Base-by-base conservation (phyloP, 495 filamentous ascomycete species). In the Penicillium roqueforti region DNA sequence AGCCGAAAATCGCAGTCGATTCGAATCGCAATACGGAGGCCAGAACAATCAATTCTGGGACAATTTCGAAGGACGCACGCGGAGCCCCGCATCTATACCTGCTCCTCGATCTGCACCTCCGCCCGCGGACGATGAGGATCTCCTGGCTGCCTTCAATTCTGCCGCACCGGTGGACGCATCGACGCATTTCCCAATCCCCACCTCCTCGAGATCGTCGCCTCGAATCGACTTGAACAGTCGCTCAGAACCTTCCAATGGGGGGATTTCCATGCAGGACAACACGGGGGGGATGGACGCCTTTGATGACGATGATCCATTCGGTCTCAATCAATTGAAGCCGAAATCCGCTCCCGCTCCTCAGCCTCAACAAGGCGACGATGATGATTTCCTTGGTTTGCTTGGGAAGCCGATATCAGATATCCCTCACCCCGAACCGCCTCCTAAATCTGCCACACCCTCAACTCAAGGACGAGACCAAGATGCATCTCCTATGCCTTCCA, bases 381-480 rank as follows among this genome's bases (percentile, higher is more conserved):
- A 95, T 63, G 92, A 98, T 65, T 87, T 98, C 34, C 77, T 98
- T 16, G 93, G 93, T 0, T 78, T 95, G 51, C 76, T 97, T 11
- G 88, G 79, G 11, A 92, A 88, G 55, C 92, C 93, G 1, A 88
- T 97, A 0, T 90, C 92, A 2, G 87, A 92, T 63, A 74, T 92
- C 25, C 75, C 78, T 6, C 74, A 76, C 10, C 68, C 69, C 32
- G 60, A 72, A 46, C 57, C 68, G 26, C 54, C 68, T 14, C 56
- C 53, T 25, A 56, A 70, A 43, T 68, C 76, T 16, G 69, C 76
- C 26, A 68, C 72, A 4, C 74, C 80, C 9, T 72, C 73, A 29
- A 62, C 70, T 10, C 75, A 72, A 28, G 75, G 79, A 48, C 64
- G 67, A 53, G 69, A 77, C 25, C 76, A 71, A 13, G 74, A 51